Evolutionary conservation across 306 rosid species (phyloP).

Genomic region (Vigna hirtella): DNA sequence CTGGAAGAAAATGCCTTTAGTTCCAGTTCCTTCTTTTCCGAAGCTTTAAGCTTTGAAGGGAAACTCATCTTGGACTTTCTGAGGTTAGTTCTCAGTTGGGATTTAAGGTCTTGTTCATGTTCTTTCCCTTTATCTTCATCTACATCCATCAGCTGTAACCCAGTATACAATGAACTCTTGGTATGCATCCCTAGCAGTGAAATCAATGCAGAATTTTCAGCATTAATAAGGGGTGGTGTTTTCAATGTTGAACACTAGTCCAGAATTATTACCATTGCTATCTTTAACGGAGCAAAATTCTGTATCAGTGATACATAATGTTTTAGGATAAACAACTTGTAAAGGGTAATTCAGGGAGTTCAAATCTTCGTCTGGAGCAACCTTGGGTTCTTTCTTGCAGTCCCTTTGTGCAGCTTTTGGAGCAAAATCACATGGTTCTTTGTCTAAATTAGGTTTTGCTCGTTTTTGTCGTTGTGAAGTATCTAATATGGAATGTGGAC

Average conservation of each 20-base stretch:
- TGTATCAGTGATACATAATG: constrained; percentile 24
- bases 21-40: constrained; percentile 48
- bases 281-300: constrained; percentile 41
- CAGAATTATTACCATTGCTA: constrained; percentile 23
- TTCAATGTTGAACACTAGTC: constrained; percentile 7
- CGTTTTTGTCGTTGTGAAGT: constrained; percentile 36
- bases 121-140: constrained; percentile 20
- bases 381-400: constrained; percentile 47
- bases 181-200: constrained; percentile 45
- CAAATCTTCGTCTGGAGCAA: constrained; percentile 47
- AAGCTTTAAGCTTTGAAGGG: constrained; percentile 32
- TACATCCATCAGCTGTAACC: constrained; percentile 44
- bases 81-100: constrained; percentile 33
- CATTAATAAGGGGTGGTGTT: constrained; percentile 33
- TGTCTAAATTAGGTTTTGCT: constrained; percentile 53
- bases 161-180: constrained; percentile 26
- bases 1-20: constrained; percentile 31
- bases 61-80: constrained; percentile 30
- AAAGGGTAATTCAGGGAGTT: constrained; percentile 42
- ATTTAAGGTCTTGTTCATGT: constrained; percentile 29
- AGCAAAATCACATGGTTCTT: constrained; percentile 51
- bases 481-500: constrained; percentile 36
- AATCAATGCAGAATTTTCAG: constrained; percentile 43
- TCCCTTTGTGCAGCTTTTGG: constrained; percentile 45
- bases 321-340: constrained; percentile 43